Evolutionary conservation across 768 basidiomycete species (phyloP).

Genomic region (Serendipita sp.): DNA sequence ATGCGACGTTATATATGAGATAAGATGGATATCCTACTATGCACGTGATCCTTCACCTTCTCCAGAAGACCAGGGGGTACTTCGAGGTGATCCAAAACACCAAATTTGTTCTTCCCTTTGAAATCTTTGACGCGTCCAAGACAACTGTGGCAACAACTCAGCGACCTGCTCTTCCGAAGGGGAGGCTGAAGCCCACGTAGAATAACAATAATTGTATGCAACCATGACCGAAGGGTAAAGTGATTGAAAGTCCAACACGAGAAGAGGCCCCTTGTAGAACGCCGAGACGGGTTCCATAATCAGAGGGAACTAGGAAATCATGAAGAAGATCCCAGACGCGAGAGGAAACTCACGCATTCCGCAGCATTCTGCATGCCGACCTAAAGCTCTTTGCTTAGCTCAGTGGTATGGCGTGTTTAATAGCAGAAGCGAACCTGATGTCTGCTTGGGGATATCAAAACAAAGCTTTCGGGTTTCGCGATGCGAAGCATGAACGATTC

Average conservation of each 20-base stretch:
- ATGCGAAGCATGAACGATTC: constrained; percentile 98
- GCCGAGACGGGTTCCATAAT: constrained; percentile 91
- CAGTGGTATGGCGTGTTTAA: constrained; percentile 43
- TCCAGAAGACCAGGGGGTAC: constrained; percentile 52
- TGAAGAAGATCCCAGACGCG: not conserved
- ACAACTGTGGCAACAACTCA: constrained; percentile 27
- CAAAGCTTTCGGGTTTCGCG: constrained; percentile 86
- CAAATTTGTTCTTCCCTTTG: constrained; percentile 76
- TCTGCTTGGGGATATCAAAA: constrained; percentile 80
- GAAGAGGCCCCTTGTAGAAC: constrained; percentile 81
- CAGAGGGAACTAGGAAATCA: constrained; percentile 44
- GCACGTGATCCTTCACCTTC: constrained; percentile 59
- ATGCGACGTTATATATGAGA: not conserved
- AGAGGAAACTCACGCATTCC: constrained; percentile 40
- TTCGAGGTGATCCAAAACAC: constrained; percentile 52
- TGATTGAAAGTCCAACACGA: constrained; percentile 93
- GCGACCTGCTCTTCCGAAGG: too few species aligned
- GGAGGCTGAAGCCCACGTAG: constrained; percentile 30
- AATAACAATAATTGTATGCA: constrained; percentile 94
- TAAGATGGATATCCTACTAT: constrained; percentile 30
- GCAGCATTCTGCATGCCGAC: constrained; percentile 94
- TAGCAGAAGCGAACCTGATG: constrained; percentile 44
- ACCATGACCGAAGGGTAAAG: constrained; percentile 98
- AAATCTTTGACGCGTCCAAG: constrained; percentile 79
- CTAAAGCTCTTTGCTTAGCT: constrained; percentile 28